Base-by-base conservation (phyloP, 73 alveolate genomes). In the Breviolum minutum region DNA sequence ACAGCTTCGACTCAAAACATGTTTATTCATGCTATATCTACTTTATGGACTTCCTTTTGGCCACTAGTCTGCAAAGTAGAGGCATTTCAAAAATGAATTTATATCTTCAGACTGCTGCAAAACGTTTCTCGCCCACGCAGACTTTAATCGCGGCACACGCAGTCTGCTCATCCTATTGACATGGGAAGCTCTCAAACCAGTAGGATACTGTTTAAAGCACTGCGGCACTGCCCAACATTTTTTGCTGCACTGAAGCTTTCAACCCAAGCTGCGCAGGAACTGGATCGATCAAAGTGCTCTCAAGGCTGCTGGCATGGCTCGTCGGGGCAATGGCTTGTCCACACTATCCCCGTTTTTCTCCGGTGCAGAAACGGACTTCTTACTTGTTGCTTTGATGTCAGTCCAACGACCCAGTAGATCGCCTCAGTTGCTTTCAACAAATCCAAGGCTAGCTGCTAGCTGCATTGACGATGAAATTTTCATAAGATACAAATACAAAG, bases 51-150 rank as follows among this genome's bases (percentile, higher is more conserved):
- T 40, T 40, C 54, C 54, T 40, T 40, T 40, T 40, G 54, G 54
- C 54, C 54, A 40, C 54, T 2, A 3, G 54, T 40, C 54, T 0
- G 54, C 54, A 40, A 40, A 40, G 54, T 40, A 40, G 54, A 40
- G 54, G 54, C 54, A 40, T 40, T 40, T 40, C 54, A 40, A 40
- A 40, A 40, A n/a, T 22, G 9, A 16, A n/a, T n/a, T 77, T n/a
- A 62, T 60, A 76, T 77, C 86, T 77, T 76, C 85, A 76, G 86
- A 29, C 61, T 77, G 86, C 86, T 77, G 86, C 86, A 77, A 13
- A 10, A 29, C 26, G 14, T 73, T 73, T 73, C 40, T 26, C 24
- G 83, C 32, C n/a, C 61, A 62, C 3, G 62, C 63, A 73, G 27
- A 6, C 27, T 19, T 24, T 62, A n/a, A 29, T 16, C 63, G 86